Base-by-base conservation (phyloP, 306 rosid genomes). In the Crataegus laevigata region DNA sequence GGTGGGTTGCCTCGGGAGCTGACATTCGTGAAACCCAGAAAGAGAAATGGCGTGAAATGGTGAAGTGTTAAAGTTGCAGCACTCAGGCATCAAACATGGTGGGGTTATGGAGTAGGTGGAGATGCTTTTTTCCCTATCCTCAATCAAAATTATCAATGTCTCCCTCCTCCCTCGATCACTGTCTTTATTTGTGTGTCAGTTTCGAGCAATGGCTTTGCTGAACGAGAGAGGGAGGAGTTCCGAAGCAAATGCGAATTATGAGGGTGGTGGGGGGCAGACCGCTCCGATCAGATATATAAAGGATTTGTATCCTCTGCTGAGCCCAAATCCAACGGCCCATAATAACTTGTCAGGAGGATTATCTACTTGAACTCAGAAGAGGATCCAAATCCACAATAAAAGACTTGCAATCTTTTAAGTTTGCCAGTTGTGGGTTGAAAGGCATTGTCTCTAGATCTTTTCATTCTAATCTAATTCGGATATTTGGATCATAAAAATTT, bases 81-180 rank as follows among this genome's bases (percentile, higher is more conserved):
- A 29, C 18, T 57, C 11, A 66, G 77, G 19, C 4, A 60, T 11
- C 12, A 1, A 64, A 64, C 40, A 19, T 17, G 40, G 78, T 76
- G 72, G 68, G 79, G 55, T 75, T 61, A 24, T 32, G 71, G 42
- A 73, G 75, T 50, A n/a, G 85, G 36, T 57, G 51, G 66, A 42
- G 36, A 30, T 42, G 36, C 25, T 51, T 61, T 65, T 42, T 36
- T 63, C 61, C 28, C 43, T n/a, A n/a, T n/a, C n/a, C 32, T 29
- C 32, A 29, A 29, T 29, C 32, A 29, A 60, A 66, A 76, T n/a
- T 45, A 81, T 66, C 70, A 60, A 72, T 36, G 66, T n/a, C n/a
- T n/a, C n/a, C n/a, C 29, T 57, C 28, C 63, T 58, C 29, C 63
- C 29, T 58, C 63, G 29, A 58, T 58, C 63, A 58, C 14, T 58